Evolutionary conservation across 2,329 filamentous ascomycete genomes (phyloP).

Genomic region (Xylaria polymorpha): DNA sequence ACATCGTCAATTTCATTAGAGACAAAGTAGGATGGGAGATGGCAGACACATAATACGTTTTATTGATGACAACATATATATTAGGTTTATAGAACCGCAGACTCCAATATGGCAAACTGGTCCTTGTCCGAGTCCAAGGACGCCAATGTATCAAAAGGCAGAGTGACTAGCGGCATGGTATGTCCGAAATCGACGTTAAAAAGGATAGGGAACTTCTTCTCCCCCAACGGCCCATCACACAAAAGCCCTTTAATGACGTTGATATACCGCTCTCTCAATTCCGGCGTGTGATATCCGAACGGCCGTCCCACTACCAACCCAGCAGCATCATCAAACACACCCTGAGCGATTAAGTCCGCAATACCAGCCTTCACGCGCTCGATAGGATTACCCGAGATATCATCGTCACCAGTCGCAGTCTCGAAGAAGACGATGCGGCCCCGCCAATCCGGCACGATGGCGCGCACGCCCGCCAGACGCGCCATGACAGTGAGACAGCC

Average conservation of each 20-base stretch:
- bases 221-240: slow-evolving; percentile 51
- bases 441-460: slow-evolving; percentile 53
- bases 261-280: slow-evolving; percentile 47
- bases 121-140: slow-evolving; percentile 54
- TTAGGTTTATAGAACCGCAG: slow-evolving; percentile 28
- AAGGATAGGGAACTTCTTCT: slow-evolving; percentile 54
- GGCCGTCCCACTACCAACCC: slow-evolving; percentile 57
- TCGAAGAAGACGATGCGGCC: slow-evolving; percentile 57
- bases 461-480: slow-evolving; percentile 51
- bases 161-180: slow-evolving; percentile 56
- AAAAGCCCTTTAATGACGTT: slow-evolving; percentile 50
- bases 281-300: slow-evolving; percentile 54
- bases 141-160: slow-evolving; percentile 54
- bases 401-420: slow-evolving; percentile 52
- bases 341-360: slow-evolving; percentile 56
- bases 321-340: slow-evolving; percentile 55
- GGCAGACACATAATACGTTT: not conserved
- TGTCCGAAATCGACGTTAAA: slow-evolving; percentile 58
- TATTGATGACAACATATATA: not conserved
- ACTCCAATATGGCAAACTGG: slow-evolving; percentile 50
- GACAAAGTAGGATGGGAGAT: not conserved
- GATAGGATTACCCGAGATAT: slow-evolving; percentile 44
- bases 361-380: slow-evolving; percentile 50
- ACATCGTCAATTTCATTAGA: slow-evolving; percentile 46
- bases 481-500: slow-evolving; percentile 56